These are phyloP conservation scores for Yarrowia sp. DNA, from an alignment of 805 yeast species.

Conservation along the genomic window DNA sequence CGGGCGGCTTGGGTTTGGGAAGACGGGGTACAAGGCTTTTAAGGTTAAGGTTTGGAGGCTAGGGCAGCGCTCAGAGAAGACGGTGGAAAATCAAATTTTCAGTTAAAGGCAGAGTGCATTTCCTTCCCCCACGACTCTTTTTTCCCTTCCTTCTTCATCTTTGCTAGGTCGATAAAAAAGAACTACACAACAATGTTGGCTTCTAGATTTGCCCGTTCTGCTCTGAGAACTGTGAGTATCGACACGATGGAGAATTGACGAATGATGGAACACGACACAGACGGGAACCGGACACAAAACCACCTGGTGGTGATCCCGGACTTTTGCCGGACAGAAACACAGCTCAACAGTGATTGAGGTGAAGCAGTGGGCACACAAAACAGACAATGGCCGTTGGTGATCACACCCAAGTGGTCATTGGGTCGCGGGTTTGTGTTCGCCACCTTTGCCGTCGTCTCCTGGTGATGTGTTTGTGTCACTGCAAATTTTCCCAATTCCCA, in stretches of 20 bases:
- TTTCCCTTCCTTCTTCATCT: slow-evolving; percentile 24
- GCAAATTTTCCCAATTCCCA: too few species aligned
- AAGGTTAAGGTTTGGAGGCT: slow-evolving; percentile 19
- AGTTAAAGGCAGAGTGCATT: slow-evolving; percentile 39
- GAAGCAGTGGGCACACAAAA: background rate
- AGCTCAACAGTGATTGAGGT: background rate
- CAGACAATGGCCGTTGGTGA: too few species aligned
- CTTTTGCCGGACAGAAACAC: background rate
- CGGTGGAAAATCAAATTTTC: slow-evolving; percentile 41
- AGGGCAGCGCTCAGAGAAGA: slow-evolving; percentile 35
- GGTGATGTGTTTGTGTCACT: too few species aligned
- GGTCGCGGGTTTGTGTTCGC: too few species aligned
- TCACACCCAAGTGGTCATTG: too few species aligned
- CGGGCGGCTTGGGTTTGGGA: background rate
- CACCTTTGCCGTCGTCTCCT: too few species aligned
- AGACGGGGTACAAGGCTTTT: slow-evolving; percentile 13
- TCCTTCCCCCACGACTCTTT: slow-evolving; percentile 34
- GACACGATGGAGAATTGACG: background rate
- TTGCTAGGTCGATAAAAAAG: slow-evolving; percentile 37
- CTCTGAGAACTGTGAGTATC: slow-evolving; percentile 46
- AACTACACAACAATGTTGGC: slow-evolving; percentile 50
- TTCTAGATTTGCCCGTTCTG: slow-evolving; percentile 53
- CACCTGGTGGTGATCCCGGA: background rate
- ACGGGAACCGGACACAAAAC: background rate
- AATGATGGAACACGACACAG: background rate